Evolutionary conservation across 2,329 filamentous ascomycete genomes (phyloP).

Genomic region (Paecilomyces fulvus): DNA sequence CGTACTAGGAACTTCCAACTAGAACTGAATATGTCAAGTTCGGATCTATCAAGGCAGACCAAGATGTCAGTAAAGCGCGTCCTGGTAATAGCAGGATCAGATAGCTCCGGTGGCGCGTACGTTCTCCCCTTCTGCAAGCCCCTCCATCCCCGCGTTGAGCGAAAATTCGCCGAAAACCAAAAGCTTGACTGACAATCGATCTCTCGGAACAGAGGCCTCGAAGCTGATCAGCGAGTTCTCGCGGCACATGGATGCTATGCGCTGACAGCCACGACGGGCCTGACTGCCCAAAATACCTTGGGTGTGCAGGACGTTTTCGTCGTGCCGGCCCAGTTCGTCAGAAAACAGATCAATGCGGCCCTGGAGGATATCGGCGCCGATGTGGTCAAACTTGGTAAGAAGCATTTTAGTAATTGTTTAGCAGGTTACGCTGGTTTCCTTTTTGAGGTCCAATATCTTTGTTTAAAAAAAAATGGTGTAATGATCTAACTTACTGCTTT

Average conservation of each 20-base stretch:
- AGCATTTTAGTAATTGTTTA: background rate
- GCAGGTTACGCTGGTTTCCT: background rate
- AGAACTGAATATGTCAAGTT: background rate
- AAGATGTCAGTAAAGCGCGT: constrained; percentile 45
- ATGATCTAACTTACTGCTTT: constrained; percentile 3
- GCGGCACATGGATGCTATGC: constrained; percentile 89
- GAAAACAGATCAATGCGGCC: constrained; percentile 76
- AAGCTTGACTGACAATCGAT: constrained; percentile 8
- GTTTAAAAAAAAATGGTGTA: background rate
- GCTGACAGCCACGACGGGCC: constrained; percentile 87
- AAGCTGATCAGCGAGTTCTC: constrained; percentile 92
- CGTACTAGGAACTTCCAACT: background rate
- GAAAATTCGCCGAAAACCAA: background rate
- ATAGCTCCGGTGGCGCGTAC: constrained; percentile 84
- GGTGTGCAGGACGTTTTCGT: constrained; percentile 76
- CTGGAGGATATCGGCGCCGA: constrained; percentile 78
- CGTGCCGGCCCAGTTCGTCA: constrained; percentile 68
- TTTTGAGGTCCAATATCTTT: background rate
- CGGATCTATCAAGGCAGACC: background rate
- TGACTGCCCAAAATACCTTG: constrained; percentile 92
- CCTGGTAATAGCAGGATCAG: constrained; percentile 77
- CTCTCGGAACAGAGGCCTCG: constrained; percentile 61
- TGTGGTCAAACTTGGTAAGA: constrained; percentile 80
- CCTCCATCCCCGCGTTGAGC: background rate
- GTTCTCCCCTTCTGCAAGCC: constrained; percentile 4